Conservation (phyloP, 306 rosid species). For the Oemleria cerasiformis region DNA sequence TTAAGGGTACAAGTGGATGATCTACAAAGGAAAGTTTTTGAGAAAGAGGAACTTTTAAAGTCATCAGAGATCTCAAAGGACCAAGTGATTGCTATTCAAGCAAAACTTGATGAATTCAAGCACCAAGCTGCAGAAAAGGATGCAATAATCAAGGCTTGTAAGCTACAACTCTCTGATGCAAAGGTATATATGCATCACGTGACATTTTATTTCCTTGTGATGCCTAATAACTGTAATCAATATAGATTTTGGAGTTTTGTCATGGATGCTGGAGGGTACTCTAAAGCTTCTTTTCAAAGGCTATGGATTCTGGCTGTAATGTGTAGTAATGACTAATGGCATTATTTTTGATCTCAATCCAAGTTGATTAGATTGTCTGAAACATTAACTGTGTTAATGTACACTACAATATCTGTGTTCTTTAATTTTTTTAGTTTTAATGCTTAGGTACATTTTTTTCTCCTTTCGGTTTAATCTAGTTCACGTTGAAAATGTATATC, state of each 20-base stretch:
- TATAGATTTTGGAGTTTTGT: constrained; percentile 17
- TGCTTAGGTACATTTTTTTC: background rate
- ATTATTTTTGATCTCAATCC: background rate
- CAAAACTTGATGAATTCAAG: constrained; percentile 59
- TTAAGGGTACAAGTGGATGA: constrained; percentile 77
- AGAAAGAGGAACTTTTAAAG: constrained; percentile 72
- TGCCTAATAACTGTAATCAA: constrained; percentile 11
- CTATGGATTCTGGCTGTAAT: background rate
- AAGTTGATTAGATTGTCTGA: background rate
- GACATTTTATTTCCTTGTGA: constrained; percentile 2
- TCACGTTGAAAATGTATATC: background rate
- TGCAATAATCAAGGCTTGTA: constrained; percentile 53
- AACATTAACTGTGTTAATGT: background rate
- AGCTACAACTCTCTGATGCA: constrained; percentile 71
- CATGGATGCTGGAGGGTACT: background rate
- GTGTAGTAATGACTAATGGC: background rate
- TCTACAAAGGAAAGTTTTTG: constrained; percentile 58
- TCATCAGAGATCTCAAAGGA: constrained; percentile 65
- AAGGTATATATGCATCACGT: constrained; percentile 46
- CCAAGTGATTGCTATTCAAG: constrained; percentile 49
- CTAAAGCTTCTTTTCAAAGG: too few species aligned
- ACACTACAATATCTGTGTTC: background rate
- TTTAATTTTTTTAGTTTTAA: background rate
- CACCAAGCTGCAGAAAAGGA: constrained; percentile 70
- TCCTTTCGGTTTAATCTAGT: background rate